These are phyloP conservation scores for Phylloporus sp. DNA, from an alignment of 1,284 basidiomycete species.

Conservation along the genomic window DNA sequence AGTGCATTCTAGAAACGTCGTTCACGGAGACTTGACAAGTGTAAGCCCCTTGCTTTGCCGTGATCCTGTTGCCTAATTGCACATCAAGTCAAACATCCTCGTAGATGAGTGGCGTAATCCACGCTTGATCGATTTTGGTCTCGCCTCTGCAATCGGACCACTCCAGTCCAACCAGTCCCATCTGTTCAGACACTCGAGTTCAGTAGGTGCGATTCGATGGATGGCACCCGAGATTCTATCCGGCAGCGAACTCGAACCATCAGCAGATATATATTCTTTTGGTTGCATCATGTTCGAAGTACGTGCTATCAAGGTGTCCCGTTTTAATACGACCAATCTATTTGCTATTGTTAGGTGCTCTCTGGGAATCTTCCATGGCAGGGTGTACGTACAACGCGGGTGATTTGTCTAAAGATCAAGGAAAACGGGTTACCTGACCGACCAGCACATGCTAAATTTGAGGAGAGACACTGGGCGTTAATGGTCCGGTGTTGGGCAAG, in stretches of 20 bases:
- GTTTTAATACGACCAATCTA: not conserved
- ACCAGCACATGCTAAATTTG: slow-evolving; percentile 1
- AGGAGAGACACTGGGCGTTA: slow-evolving; percentile 7
- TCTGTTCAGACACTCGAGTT: slow-evolving; percentile 2
- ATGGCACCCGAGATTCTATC: slow-evolving; percentile 10
- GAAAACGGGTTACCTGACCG: slow-evolving; percentile 5
- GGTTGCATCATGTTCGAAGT: slow-evolving; percentile 12
- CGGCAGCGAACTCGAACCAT: not conserved
- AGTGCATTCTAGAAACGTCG: not conserved
- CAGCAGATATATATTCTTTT: slow-evolving; percentile 10
- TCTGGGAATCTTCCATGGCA: slow-evolving; percentile 12
- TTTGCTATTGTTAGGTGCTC: not conserved
- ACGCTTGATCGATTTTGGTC: slow-evolving; percentile 12
- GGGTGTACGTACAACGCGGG: not conserved
- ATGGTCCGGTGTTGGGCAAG: slow-evolving; percentile 8
- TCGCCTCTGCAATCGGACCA: slow-evolving; percentile 10
- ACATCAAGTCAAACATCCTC: slow-evolving; percentile 6
- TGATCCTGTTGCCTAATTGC: not conserved
- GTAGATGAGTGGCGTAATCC: slow-evolving; percentile 5
- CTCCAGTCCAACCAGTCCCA: slow-evolving; percentile 6
- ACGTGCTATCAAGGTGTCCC: not conserved
- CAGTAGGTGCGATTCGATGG: slow-evolving; percentile 9
- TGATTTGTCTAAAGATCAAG: slow-evolving; percentile 4
- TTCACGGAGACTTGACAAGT: slow-evolving; percentile 12
- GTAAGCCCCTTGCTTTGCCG: not conserved